phyloP scores from a whole-genome alignment of 352 stramenopile genomes.

The Blastocystis sp. region DNA sequence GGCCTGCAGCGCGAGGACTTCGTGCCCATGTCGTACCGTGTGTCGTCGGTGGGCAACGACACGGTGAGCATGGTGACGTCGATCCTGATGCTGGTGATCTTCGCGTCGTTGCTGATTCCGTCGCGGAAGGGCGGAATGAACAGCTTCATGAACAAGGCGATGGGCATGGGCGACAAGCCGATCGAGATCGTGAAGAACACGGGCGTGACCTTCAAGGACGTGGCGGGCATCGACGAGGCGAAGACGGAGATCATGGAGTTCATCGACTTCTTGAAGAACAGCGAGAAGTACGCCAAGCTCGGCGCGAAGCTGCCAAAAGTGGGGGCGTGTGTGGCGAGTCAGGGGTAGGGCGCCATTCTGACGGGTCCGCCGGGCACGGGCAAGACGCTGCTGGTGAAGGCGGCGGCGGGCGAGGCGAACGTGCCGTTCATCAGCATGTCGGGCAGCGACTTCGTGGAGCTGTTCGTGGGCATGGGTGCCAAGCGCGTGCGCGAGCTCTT shows the following conservation, averaged over 20 bases:
- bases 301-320: conserved; percentile 57
- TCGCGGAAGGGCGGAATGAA: conserved; percentile 86
- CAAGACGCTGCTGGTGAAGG: conserved; percentile 94
- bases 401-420: conserved; percentile 89
- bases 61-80: conserved; percentile 85
- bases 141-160: conserved; percentile 86
- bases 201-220: conserved; percentile 91
- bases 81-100: conserved; percentile 85
- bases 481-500: conserved; percentile 81
- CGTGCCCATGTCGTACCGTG: conserved; percentile 90
- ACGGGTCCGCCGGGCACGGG: conserved; percentile 88
- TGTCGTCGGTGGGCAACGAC: conserved; percentile 86
- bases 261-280: conserved; percentile 94
- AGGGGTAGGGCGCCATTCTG: conserved; percentile 79
- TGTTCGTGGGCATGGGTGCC: conserved; percentile 98
- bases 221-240: conserved; percentile 92
- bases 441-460: conserved; percentile 89
- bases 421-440: conserved; percentile 86
- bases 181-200: conserved; percentile 73
- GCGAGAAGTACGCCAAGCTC: conserved; percentile 36
- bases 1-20: conserved; percentile 86
- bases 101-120: conserved; percentile 88
- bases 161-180: conserved; percentile 92
- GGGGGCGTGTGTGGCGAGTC: background rate
- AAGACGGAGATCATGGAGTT: conserved; percentile 99